phyloP scores from a whole-genome alignment of 2,329 filamentous ascomycete species.

The Graphilbum sp. region DNA sequence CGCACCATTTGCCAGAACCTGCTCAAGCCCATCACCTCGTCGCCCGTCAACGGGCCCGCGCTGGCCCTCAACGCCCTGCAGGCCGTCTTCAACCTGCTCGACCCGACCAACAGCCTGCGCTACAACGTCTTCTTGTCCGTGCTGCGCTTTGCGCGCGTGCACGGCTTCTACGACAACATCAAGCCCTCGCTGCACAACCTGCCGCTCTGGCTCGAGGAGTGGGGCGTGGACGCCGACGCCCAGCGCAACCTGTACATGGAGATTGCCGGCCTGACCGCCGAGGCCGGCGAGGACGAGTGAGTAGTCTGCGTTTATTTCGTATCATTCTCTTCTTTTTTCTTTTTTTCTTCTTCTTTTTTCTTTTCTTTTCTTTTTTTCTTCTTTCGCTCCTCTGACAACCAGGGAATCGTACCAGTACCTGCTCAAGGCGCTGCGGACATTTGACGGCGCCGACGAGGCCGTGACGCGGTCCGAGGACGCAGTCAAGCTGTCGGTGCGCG shows the following conservation, averaged over 20 bases:
- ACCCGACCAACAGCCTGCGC: slow-evolving; percentile 58
- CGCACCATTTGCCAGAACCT: slow-evolving; percentile 82
- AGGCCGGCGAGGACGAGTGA: slow-evolving; percentile 61
- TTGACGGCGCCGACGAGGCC: slow-evolving; percentile 37
- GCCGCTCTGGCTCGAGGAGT: slow-evolving; percentile 64
- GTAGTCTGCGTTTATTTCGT: slow-evolving; percentile 20
- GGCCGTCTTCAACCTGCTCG: slow-evolving; percentile 91
- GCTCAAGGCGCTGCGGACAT: slow-evolving; percentile 43
- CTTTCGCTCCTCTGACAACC: background rate
- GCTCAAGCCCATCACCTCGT: slow-evolving; percentile 69
- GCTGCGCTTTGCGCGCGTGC: slow-evolving; percentile 61
- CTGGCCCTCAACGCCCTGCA: slow-evolving; percentile 82
- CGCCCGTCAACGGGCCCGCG: slow-evolving; percentile 67
- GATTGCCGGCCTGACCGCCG: slow-evolving; percentile 64
- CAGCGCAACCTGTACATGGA: slow-evolving; percentile 72
- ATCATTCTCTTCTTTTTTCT: slow-evolving; percentile 1
- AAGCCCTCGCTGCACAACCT: slow-evolving; percentile 71
- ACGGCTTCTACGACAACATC: slow-evolving; percentile 67
- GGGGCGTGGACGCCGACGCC: slow-evolving; percentile 70
- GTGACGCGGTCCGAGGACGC: slow-evolving; percentile 43
- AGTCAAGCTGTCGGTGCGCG: slow-evolving; percentile 41
- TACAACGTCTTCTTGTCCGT: slow-evolving; percentile 87
- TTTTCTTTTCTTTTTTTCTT: slow-evolving; percentile 1
- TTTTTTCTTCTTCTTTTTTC: background rate
- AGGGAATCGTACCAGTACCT: slow-evolving; percentile 52